Conservation (phyloP, 2,329 filamentous ascomycete genomes). For the Fusarium pseudoanthophilum region DNA sequence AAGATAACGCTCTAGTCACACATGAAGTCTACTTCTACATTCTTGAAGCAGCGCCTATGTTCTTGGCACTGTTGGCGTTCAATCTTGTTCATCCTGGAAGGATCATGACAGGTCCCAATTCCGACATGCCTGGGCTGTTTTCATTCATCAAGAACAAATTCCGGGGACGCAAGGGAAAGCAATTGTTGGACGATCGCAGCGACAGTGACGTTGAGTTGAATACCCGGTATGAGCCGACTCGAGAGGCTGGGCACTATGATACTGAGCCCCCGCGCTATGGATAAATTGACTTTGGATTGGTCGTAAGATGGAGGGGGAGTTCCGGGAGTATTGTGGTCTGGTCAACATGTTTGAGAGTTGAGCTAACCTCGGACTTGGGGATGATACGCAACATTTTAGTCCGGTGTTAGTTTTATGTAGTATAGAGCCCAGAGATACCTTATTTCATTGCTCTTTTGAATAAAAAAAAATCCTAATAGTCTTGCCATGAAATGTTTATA, state of each 20-base stretch:
- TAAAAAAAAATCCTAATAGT: no score
- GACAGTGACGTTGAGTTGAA: slow-evolving; percentile 31
- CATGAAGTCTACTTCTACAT: slow-evolving; percentile 60
- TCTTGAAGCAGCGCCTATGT: slow-evolving; percentile 58
- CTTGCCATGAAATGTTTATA: no score
- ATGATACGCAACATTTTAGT: rapidly evolving
- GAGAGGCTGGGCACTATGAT: not conserved
- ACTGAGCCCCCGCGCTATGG: not conserved
- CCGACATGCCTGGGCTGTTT: slow-evolving; percentile 36
- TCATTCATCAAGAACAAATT: slow-evolving; percentile 14
- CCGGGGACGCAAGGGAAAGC: not conserved
- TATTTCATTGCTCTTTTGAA: rapidly evolving
- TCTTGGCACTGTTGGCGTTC: slow-evolving; percentile 54
- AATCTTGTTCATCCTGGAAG: slow-evolving; percentile 56
- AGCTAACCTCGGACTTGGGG: no score
- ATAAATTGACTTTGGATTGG: rapidly evolving
- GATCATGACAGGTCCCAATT: slow-evolving; percentile 25
- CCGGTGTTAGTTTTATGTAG: rapidly evolving
- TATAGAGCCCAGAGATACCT: not conserved
- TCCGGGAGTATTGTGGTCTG: no score
- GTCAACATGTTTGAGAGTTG: no score
- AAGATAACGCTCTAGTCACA: slow-evolving; percentile 31
- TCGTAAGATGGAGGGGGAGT: not conserved
- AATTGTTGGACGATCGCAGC: slow-evolving; percentile 25
- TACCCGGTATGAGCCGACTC: not conserved